Conservation (phyloP, 371 early-diverging fungal genomes). For the Quaeritorhiza haematococci region DNA sequence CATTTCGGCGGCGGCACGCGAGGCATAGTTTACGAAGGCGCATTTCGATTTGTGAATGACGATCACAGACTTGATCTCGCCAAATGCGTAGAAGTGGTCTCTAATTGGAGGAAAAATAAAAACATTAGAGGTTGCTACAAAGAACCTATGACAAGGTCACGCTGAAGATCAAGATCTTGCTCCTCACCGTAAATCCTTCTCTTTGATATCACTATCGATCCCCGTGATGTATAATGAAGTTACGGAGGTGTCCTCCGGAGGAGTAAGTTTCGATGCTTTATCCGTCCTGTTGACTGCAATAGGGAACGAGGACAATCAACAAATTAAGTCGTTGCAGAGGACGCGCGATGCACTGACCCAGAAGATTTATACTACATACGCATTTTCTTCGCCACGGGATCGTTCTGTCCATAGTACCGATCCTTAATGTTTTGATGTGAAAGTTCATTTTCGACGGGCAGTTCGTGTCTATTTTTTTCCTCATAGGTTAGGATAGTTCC, state of each 20-base stretch:
- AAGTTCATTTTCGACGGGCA: constrained; percentile 66
- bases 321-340: background rate
- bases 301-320: background rate
- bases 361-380: constrained; percentile 33
- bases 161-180: background rate
- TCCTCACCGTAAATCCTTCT: constrained; percentile 58
- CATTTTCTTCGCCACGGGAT: constrained; percentile 88
- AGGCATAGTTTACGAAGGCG: constrained; percentile 85
- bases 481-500: background rate
- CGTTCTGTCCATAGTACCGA: constrained; percentile 86
- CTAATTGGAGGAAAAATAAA: constrained; percentile 26
- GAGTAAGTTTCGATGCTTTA: constrained; percentile 8
- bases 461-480: constrained; percentile 64
- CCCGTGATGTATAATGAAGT: constrained; percentile 76
- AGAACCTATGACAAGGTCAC: background rate
- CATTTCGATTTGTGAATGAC: constrained; percentile 71
- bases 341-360: too few relatives aligned
- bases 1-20: constrained; percentile 60
- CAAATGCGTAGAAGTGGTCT: constrained; percentile 71
- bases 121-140: constrained; percentile 1
- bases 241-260: constrained; percentile 20
- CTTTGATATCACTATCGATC: constrained; percentile 57
- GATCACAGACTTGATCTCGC: constrained; percentile 85
- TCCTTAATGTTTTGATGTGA: constrained; percentile 87
- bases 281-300: constrained; percentile 23